Percentiles rank a stretch among this genome's conserved stretches.
Evolutionary conservation across 164 flowering plant species (phyloP).

Genomic region (Echeveria elegans): DNA sequence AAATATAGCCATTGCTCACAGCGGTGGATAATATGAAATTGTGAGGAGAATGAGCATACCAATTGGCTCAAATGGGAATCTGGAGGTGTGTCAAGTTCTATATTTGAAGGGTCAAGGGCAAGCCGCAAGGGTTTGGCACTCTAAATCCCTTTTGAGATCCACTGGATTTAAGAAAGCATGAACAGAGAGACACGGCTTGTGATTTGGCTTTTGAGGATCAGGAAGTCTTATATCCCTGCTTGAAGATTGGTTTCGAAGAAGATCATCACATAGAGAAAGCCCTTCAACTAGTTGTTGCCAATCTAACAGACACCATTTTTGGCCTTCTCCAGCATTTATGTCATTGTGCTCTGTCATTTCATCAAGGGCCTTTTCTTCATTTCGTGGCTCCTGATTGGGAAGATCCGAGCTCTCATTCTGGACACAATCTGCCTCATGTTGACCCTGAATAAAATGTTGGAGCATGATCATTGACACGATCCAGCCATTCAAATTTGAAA

Average conservation of each 20-base stretch:
- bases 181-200: background rate
- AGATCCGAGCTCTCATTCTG: background rate
- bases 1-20: background rate
- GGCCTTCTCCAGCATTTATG: slow-evolving; percentile 2
- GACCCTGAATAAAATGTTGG: background rate
- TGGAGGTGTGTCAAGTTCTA: slow-evolving; percentile 4
- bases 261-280: background rate
- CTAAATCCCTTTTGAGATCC: slow-evolving; percentile 1
- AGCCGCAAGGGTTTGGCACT: background rate
- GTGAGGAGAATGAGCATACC: background rate
- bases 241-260: background rate
- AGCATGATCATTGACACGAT: background rate
- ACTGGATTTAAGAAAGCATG: background rate
- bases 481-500: background rate
- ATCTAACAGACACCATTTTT: background rate
- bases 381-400: background rate
- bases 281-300: slow-evolving; percentile 2
- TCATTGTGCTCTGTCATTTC: background rate
- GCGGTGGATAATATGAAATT: background rate
- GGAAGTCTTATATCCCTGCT: background rate
- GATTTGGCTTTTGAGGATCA: background rate
- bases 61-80: slow-evolving; percentile 1
- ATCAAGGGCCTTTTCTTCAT: background rate
- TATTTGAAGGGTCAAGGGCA: background rate
- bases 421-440: background rate